A percentile compares a stretch with the other conserved stretches of the same genome.
phyloP scores from a whole-genome alignment of 2,329 filamentous ascomycete species.

The Mariannaea elegans region DNA sequence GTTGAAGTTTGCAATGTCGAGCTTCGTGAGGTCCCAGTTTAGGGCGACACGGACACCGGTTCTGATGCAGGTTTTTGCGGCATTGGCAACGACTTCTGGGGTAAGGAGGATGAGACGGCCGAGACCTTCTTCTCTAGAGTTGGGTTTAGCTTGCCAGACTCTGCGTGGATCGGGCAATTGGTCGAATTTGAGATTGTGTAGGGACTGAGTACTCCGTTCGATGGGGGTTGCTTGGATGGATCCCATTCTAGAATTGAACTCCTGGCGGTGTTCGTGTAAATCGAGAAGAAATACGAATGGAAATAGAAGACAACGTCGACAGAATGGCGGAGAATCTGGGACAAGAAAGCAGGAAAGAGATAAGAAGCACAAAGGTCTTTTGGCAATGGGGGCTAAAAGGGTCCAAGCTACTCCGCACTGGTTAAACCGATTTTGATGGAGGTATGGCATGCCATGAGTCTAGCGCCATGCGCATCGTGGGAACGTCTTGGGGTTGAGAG shows the following conservation, averaged over 20 bases:
- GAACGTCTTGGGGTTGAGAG: too few relatives aligned
- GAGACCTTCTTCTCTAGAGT: constrained; percentile 60
- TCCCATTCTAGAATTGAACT: background rate
- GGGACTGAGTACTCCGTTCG: background rate
- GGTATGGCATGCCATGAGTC: too few relatives aligned
- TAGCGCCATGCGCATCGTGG: too few relatives aligned
- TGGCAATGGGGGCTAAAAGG: too few relatives aligned
- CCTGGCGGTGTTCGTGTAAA: background rate
- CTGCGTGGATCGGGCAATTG: constrained; percentile 56
- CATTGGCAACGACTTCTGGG: constrained; percentile 56
- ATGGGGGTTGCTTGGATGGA: constrained; percentile 3
- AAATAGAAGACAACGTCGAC: too few relatives aligned
- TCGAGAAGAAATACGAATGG: background rate
- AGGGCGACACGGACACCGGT: constrained; percentile 61
- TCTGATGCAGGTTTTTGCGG: constrained; percentile 59
- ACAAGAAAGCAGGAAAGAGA: background rate
- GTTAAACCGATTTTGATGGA: too few relatives aligned
- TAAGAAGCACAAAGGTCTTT: too few relatives aligned
- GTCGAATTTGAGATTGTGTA: constrained; percentile 22
- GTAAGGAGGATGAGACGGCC: constrained; percentile 62
- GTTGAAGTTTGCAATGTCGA: constrained; percentile 63
- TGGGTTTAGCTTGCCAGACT: constrained; percentile 57
- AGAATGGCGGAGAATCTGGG: too few relatives aligned
- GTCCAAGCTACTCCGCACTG: too few relatives aligned
- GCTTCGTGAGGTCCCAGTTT: constrained; percentile 64